phyloP scores from a whole-genome alignment of 345 rosid genomes.

The Hypericum androsaemum region DNA sequence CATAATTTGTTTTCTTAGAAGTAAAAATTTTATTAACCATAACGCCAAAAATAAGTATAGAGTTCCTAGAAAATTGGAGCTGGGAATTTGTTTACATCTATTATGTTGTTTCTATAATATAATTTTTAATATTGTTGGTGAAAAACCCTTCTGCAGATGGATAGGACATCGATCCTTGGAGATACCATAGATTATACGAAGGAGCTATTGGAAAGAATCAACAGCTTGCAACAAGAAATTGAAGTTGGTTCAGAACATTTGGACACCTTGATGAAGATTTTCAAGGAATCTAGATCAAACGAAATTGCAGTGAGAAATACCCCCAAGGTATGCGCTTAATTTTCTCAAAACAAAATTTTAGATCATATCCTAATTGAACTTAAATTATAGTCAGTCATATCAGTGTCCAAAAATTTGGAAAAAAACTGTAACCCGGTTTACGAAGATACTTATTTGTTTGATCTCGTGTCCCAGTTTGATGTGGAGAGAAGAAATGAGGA shows the following conservation, averaged over 20 bases:
- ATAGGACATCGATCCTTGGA: slow-evolving; percentile 59
- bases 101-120: too few species aligned
- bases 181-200: slow-evolving; percentile 64
- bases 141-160: slow-evolving; percentile 33
- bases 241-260: slow-evolving; percentile 23
- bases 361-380: not conserved
- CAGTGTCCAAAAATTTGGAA: too few species aligned
- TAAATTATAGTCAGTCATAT: too few species aligned
- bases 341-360: too few species aligned
- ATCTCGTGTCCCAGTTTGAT: slow-evolving; percentile 44
- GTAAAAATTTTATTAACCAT: too few species aligned
- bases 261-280: slow-evolving; percentile 19
- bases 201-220: slow-evolving; percentile 42
- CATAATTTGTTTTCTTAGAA: too few species aligned
- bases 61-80: too few species aligned
- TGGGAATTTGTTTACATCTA: too few species aligned
- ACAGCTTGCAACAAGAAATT: slow-evolving; percentile 40
- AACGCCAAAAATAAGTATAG: too few species aligned
- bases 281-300: slow-evolving; percentile 42
- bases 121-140: too few species aligned
- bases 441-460: too few species aligned
- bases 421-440: too few species aligned
- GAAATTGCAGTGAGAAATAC: slow-evolving; percentile 63
- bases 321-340: slow-evolving; percentile 49
- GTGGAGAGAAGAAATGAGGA: slow-evolving; percentile 48